These are phyloP conservation scores for Aspergillus aculeatus DNA, from an alignment of 2,329 filamentous ascomycete genomes.

Conservation along the genomic window DNA sequence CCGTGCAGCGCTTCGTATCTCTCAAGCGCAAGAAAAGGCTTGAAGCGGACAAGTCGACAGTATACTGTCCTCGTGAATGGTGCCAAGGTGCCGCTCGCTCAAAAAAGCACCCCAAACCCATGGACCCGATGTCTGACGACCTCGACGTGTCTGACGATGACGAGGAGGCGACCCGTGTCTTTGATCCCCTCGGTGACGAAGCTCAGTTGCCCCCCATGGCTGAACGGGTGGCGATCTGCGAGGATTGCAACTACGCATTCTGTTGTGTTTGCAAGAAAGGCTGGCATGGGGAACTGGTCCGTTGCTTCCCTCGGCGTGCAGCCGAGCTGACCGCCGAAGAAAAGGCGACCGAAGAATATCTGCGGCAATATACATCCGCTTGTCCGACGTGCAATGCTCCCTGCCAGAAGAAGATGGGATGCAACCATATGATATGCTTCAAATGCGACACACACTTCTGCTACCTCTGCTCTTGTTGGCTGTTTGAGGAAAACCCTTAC, in stretches of 20 bases:
- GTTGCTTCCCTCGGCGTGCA: constrained; percentile 61
- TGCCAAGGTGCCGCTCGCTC: constrained; percentile 85
- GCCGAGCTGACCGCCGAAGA: constrained; percentile 80
- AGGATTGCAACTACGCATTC: constrained; percentile 86
- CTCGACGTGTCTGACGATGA: constrained; percentile 52
- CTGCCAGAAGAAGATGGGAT: constrained; percentile 86
- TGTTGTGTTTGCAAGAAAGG: constrained; percentile 71
- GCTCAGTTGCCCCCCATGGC: constrained; percentile 48
- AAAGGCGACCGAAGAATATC: constrained; percentile 79
- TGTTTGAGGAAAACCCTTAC: constrained; percentile 79
- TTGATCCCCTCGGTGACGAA: constrained; percentile 47
- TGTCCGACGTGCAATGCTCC: constrained; percentile 86
- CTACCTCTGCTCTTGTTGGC: constrained; percentile 88
- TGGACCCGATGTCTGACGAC: constrained; percentile 60
- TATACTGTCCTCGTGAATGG: constrained; percentile 90
- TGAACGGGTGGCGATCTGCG: constrained; percentile 78
- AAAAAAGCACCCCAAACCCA: constrained; percentile 68
- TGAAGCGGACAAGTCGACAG: constrained; percentile 84
- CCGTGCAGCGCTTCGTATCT: constrained; percentile 80
- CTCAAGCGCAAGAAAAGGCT: constrained; percentile 91
- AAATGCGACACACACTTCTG: constrained; percentile 91
- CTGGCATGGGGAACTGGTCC: constrained; percentile 93
- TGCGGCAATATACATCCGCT: constrained; percentile 75
- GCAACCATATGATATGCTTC: constrained; percentile 95
- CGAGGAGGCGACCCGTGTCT: constrained; percentile 46